Evolutionary conservation across 805 yeast genomes (phyloP).

Genomic region (Candida namnaoensis): DNA sequence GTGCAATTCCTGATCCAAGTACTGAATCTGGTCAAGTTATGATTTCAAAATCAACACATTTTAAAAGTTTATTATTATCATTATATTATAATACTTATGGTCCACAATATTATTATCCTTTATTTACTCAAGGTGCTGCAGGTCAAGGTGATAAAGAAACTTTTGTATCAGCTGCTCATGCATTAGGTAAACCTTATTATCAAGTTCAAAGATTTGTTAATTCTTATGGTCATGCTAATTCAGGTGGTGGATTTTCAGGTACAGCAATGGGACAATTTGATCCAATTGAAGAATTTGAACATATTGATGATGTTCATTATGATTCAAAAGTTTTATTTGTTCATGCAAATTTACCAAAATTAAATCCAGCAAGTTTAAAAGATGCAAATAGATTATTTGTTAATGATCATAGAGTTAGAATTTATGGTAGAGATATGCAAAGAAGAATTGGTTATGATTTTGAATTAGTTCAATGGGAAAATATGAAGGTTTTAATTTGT

Average conservation of each 20-base stretch:
- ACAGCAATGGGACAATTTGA: constrained; percentile 73
- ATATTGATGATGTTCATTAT: constrained; percentile 3
- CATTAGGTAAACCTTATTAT: constrained; percentile 32
- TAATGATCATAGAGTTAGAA: constrained; percentile 3
- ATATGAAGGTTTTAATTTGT: constrained; percentile 42
- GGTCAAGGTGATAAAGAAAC: constrained; percentile 79
- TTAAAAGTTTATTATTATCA: constrained; percentile 48
- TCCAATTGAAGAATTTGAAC: constrained; percentile 49
- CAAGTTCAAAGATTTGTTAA: constrained; percentile 33
- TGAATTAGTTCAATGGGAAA: constrained; percentile 42
- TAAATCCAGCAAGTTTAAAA: constrained; percentile 18
- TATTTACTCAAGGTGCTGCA: constrained; percentile 61
- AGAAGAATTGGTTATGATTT: constrained; percentile 39
- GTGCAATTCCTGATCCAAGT: constrained; percentile 56
- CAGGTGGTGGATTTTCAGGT: constrained; percentile 41
- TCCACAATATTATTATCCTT: constrained; percentile 55
- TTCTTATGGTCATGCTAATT: constrained; percentile 27
- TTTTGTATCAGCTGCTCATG: constrained; percentile 55
- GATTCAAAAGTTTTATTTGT: constrained; percentile 6
- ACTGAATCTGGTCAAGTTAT: constrained; percentile 63
- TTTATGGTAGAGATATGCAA: constrained; percentile 9
- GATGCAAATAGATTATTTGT: neutral
- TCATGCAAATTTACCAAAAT: constrained; percentile 23
- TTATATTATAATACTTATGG: constrained; percentile 61
- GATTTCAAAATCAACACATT: constrained; percentile 48